Evolutionary conservation across 768 basidiomycete species (phyloP), one percentile per base, ranked within the genome.

Genomic region (Lyophyllum semitale): DNA sequence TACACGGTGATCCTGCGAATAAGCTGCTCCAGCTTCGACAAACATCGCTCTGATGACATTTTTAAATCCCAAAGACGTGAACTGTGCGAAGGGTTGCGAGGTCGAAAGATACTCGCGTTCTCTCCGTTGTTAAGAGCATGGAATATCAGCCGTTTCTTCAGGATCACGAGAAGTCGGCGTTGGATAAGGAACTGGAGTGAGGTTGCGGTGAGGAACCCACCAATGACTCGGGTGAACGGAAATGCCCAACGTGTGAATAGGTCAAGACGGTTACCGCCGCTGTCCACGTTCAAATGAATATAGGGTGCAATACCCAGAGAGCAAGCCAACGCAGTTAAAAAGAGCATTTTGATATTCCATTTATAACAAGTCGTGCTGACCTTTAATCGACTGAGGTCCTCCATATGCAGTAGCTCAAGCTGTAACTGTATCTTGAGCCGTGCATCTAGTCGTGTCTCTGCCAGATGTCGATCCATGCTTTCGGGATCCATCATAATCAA

Each of bases 101-200:
- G 29, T n/a, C n/a, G 17, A 15, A 37, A 15, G 41, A 27, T 17
- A 27, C 29, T 26, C 20, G 20, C 8, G 46, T 29, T 12, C 18
- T 37, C n/a, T 56, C 51, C 53, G 26, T 45, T 46, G 13, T 40
- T 51, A 18, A 57, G 41, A 4, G 50, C 50, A 41, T 42, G 44
- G 9, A 50, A 43, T 27, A 41, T 38, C 8, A 53, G 41, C 2
- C 48, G 38, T 13, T 29, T 38, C 49, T 57, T 43, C 20, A 53
- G 18, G 37, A 62, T 47, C 12, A 5, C 37, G 8, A 49, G 20
- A 25, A 59, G 22, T 3, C 61, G 57, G 4, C 23, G 43, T 35
- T 65, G 54, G 17, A 60, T 35, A 18, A 62, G 38, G 25, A 65
- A 37, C 29, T 65, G 63, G 11, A 58, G 38, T 11, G 48, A 48